phyloP scores from a whole-genome alignment of 768 basidiomycete genomes.

The Boletus reticuloceps region DNA sequence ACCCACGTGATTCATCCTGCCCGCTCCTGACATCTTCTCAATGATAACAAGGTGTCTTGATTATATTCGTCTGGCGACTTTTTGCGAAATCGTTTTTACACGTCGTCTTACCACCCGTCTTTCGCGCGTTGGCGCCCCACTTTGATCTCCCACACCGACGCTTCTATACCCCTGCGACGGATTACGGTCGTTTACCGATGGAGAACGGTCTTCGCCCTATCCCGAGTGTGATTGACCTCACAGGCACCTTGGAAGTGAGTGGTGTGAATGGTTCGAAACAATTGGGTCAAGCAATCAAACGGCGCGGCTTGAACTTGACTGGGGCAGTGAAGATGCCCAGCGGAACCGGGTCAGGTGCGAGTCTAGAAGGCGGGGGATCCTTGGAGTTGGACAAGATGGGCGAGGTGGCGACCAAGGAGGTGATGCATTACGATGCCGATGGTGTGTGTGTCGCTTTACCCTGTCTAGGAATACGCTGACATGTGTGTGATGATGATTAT shows the following conservation, averaged over 20 bases:
- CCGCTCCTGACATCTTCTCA: background rate
- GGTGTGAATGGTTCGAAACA: conserved; percentile 38
- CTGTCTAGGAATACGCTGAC: background rate
- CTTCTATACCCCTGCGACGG: conserved; percentile 90
- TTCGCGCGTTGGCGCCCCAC: conserved; percentile 67
- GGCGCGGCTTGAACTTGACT: conserved; percentile 15
- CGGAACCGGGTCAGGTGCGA: conserved; percentile 24
- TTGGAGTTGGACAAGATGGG: conserved; percentile 33
- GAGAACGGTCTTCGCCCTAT: conserved; percentile 64
- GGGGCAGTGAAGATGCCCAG: conserved; percentile 5
- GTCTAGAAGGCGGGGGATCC: conserved; percentile 22
- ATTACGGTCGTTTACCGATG: conserved; percentile 69
- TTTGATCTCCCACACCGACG: conserved; percentile 77
- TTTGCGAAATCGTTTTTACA: conserved; percentile 78
- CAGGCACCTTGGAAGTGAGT: conserved; percentile 39
- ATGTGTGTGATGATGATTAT: background rate
- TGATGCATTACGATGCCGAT: conserved; percentile 84
- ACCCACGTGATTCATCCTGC: background rate
- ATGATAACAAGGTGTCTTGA: conserved; percentile 55
- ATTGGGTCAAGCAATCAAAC: conserved; percentile 31
- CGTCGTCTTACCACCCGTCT: conserved; percentile 75
- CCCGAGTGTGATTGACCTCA: conserved; percentile 84
- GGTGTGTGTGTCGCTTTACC: conserved; percentile 45
- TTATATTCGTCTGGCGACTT: conserved; percentile 87
- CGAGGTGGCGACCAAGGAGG: conserved; percentile 11